Percentiles rank a stretch among this genome's conserved stretches.
Conservation (phyloP, 108 stramenopile genomes). For the Skeletonema menzelii region DNA sequence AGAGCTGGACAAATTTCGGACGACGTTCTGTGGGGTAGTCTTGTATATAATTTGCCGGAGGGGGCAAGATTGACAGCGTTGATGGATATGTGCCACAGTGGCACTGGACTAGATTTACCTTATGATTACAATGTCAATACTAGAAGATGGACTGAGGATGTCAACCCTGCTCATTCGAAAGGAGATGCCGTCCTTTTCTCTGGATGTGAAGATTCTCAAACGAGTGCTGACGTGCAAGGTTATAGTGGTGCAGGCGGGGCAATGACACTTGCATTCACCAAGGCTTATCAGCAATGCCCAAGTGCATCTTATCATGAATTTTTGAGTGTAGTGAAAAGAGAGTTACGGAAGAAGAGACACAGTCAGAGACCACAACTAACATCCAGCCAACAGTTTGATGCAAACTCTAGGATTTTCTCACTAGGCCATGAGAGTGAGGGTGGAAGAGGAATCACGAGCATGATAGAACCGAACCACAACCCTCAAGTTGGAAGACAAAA, state of each 20-base stretch:
- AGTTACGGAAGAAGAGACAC: slow-evolving; percentile 33
- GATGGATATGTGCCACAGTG: slow-evolving; percentile 92
- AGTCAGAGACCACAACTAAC: slow-evolving; percentile 46
- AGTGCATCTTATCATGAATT: slow-evolving; percentile 48
- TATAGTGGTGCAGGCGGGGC: slow-evolving; percentile 47
- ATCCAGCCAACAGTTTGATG: slow-evolving; percentile 48
- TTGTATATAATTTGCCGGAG: slow-evolving; percentile 69
- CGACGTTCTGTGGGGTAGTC: slow-evolving; percentile 66
- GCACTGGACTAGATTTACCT: slow-evolving; percentile 84
- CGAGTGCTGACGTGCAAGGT: slow-evolving; percentile 81
- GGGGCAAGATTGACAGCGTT: slow-evolving; percentile 72
- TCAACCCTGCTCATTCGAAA: slow-evolving; percentile 43
- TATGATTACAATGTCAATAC: slow-evolving; percentile 46
- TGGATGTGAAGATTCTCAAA: slow-evolving; percentile 87
- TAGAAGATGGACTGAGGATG: slow-evolving; percentile 39
- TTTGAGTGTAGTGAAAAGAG: slow-evolving; percentile 26
- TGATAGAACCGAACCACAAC: slow-evolving; percentile 47
- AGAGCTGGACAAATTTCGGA: slow-evolving; percentile 60
- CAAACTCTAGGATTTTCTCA: slow-evolving; percentile 45
- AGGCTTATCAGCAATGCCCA: slow-evolving; percentile 29
- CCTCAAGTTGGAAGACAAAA: slow-evolving; percentile 37
- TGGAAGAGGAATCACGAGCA: slow-evolving; percentile 18
- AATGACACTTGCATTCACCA: slow-evolving; percentile 51
- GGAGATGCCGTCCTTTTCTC: slow-evolving; percentile 72
- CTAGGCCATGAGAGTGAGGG: slow-evolving; percentile 22